Evolutionary conservation across 2,329 filamentous ascomycete genomes (phyloP).

Genomic region (Talaromyces marneffei): DNA sequence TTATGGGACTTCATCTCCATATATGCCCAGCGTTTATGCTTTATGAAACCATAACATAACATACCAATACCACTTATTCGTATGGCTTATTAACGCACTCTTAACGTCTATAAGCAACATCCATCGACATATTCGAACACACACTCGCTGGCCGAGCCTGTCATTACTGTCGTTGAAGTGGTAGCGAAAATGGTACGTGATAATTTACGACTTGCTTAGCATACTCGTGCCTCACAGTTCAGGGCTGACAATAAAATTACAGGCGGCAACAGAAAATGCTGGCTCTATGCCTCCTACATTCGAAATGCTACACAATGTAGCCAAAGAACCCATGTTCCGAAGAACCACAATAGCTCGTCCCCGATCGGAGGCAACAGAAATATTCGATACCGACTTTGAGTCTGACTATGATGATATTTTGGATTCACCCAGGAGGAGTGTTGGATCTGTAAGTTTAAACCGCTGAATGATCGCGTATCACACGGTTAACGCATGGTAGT

Average conservation of each 20-base stretch:
- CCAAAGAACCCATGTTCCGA: background rate
- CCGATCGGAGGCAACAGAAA: constrained; percentile 29
- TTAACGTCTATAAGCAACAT: no score
- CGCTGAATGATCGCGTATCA: background rate
- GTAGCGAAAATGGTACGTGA: constrained; percentile 3
- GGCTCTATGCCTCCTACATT: background rate
- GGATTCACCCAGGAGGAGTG: constrained; percentile 18
- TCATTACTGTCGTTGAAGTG: background rate
- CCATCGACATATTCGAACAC: background rate
- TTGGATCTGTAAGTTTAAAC: constrained; percentile 16
- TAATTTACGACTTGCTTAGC: no score
- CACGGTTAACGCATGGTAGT: constrained; percentile 39
- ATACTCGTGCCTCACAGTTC: background rate
- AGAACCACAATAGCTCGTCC: constrained; percentile 15
- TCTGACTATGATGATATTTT: constrained; percentile 22
- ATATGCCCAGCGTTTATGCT: background rate
- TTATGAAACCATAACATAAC: no score
- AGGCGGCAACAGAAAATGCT: background rate
- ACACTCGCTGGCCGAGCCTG: background rate
- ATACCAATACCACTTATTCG: no score
- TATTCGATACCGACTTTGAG: constrained; percentile 32
- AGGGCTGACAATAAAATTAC: background rate
- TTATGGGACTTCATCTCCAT: background rate
- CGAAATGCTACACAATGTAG: background rate
- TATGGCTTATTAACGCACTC: no score